Base-by-base conservation (phyloP, 805 yeast genomes). In the Grigorovia yakushimaensis region DNA sequence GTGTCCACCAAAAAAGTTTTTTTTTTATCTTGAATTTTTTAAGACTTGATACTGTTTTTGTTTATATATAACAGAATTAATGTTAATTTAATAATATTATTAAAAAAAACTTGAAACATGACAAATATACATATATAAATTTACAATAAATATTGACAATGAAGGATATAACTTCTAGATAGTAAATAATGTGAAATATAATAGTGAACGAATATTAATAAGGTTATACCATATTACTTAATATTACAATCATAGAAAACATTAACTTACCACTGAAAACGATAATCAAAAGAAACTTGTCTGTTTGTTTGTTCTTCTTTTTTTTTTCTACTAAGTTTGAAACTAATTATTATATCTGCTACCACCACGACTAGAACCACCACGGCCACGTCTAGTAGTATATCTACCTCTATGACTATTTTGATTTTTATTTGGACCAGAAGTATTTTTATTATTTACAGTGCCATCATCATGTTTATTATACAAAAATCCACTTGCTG, bases 401-500 rank as follows among this genome's bases (percentile, higher is more conserved):
- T 45, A 43, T 15, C 57, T 56, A 35, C 58, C 56, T 46, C 56
- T 53, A 41, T 47, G 43, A 19, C 51, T 52, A 39, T 54, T 52
- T 27, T 45, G 42, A 22, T 50, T 46, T 41, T 37, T 44, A 37
- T 48, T 20, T 35, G 43, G 47, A 30, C 50, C 52, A 8, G 33
- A 27, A 2, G 38, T 45, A 42, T 48, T 49, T 2, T 53, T 51
- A 30, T 49, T 50, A 19, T 48, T 33, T 11, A 15, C 13, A 33
- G 17, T 11, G 9, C 9, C 27, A 33, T 33, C 37, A 33, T 33
- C 37, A 17, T 10, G 46, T 8, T 49, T 47, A 21, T 45, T 49
- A 38, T 54, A 47, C 41, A 62, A 50, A 48, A 62, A 62, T 40
- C 65, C 62, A 49, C 64, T 60, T 20, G 67, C 67, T 39, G 67